phyloP scores from a whole-genome alignment of 2,329 filamentous ascomycete species.

The Alternaria hordeiaustralica region DNA sequence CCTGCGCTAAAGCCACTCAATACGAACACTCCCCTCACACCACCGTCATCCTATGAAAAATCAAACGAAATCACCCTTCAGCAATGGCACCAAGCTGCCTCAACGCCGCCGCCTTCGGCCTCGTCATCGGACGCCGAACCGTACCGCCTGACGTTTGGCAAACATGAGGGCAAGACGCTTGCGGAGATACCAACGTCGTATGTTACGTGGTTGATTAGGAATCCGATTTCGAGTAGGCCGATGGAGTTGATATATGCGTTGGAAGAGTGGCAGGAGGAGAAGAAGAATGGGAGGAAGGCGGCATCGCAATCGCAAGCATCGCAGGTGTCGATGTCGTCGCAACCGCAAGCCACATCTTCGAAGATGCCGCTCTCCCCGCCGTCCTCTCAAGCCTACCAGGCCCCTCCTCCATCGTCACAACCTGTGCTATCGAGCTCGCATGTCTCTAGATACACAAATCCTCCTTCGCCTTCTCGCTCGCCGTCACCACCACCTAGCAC shows the following conservation, averaged over 20 bases:
- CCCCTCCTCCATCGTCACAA: not conserved
- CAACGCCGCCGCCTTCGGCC: not conserved
- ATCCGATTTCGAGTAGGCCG: not conserved
- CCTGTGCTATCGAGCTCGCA: not conserved
- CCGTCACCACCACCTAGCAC: not conserved
- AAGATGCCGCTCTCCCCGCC: not conserved
- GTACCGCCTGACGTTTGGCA: not conserved
- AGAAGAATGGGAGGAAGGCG: no score
- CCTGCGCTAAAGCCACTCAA: not conserved
- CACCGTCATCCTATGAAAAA: not conserved
- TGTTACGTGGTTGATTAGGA: not conserved
- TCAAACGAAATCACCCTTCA: not conserved
- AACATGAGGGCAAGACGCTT: not conserved
- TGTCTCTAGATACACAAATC: rapidly evolving
- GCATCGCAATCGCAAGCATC: no score
- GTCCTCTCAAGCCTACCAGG: not conserved
- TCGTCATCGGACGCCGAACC: not conserved
- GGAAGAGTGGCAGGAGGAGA: not conserved
- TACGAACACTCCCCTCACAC: rapidly evolving
- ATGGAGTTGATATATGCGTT: not conserved
- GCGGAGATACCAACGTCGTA: not conserved
- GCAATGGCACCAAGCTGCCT: not conserved
- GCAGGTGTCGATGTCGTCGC: not conserved
- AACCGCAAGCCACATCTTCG: not conserved
- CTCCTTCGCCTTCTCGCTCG: not conserved